These are phyloP conservation scores for Fallopia convolvulus DNA, from an alignment of 148 eudicot genomes.

Conservation along the genomic window DNA sequence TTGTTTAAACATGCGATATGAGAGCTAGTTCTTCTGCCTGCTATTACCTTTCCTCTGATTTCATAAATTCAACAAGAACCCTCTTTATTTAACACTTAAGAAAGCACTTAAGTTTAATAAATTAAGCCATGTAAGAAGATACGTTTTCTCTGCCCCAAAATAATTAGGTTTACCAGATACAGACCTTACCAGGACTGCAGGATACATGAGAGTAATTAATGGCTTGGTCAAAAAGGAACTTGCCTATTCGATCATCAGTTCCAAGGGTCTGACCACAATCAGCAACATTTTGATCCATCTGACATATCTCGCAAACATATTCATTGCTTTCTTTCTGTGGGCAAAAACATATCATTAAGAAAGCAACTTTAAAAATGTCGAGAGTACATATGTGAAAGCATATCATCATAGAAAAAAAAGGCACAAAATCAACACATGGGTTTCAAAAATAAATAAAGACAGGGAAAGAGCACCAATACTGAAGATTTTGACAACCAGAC, in stretches of 20 bases:
- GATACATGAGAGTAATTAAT: conserved; percentile 3
- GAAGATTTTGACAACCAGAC: background rate
- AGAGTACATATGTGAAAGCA: background rate
- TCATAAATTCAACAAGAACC: background rate
- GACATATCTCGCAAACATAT: conserved; percentile 82
- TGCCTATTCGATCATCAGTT: conserved; percentile 6
- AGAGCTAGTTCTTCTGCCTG: background rate
- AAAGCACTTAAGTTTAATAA: background rate
- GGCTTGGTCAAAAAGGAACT: conserved; percentile 13
- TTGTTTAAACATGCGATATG: background rate
- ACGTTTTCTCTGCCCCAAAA: background rate
- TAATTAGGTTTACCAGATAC: conserved; percentile 1
- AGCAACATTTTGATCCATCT: conserved; percentile 48
- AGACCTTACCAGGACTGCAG: conserved; percentile 38
- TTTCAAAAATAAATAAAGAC: background rate
- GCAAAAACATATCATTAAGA: conserved; percentile 3
- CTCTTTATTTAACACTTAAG: background rate
- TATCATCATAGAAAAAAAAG: background rate
- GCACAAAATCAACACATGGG: background rate
- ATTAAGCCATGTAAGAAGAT: background rate
- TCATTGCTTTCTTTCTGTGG: conserved; percentile 34
- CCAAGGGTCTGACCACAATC: conserved; percentile 21
- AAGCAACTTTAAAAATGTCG: background rate
- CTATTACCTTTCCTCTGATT: background rate
- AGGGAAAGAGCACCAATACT: background rate